Evolutionary conservation across 371 early-diverging fungal species (phyloP).

Genomic region (Syncephalastrum contaminatum): DNA sequence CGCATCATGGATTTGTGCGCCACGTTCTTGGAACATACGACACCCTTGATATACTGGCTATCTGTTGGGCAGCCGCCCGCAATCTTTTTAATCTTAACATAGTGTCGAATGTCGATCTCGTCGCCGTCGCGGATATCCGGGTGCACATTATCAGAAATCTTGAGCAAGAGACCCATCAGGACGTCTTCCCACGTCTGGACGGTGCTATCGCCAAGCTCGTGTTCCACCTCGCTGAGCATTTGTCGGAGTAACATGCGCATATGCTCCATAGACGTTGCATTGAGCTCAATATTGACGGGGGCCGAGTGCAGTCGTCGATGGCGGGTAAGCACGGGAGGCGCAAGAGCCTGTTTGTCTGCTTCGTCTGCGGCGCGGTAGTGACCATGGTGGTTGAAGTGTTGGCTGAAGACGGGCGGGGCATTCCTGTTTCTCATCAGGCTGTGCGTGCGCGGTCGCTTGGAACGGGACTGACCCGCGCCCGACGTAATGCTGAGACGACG

Average conservation of each 20-base stretch:
- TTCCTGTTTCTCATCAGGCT: slow-evolving; percentile 37
- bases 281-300: slow-evolving; percentile 50
- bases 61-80: slow-evolving; percentile 81
- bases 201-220: slow-evolving; percentile 21
- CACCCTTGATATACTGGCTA: slow-evolving; percentile 76
- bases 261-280: slow-evolving; percentile 61
- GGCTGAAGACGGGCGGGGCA: slow-evolving; percentile 22
- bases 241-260: slow-evolving; percentile 63
- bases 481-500: slow-evolving; percentile 17
- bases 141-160: slow-evolving; percentile 64
- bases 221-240: slow-evolving; percentile 9
- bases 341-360: background rate
- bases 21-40: slow-evolving; percentile 85
- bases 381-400: background rate
- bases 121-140: slow-evolving; percentile 74
- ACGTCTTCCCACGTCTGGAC: slow-evolving; percentile 71
- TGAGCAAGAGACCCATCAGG: slow-evolving; percentile 64
- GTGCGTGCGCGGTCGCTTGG: slow-evolving; percentile 30
- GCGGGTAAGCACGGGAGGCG: background rate
- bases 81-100: slow-evolving; percentile 90
- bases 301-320: slow-evolving; percentile 40
- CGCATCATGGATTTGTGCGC: slow-evolving; percentile 87
- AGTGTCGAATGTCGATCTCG: slow-evolving; percentile 83
- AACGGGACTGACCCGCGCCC: slow-evolving; percentile 11
- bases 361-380: slow-evolving; percentile 12